Evolutionary conservation across 352 stramenopile species (phyloP).

Genomic region (Phytophthora tubulina): DNA sequence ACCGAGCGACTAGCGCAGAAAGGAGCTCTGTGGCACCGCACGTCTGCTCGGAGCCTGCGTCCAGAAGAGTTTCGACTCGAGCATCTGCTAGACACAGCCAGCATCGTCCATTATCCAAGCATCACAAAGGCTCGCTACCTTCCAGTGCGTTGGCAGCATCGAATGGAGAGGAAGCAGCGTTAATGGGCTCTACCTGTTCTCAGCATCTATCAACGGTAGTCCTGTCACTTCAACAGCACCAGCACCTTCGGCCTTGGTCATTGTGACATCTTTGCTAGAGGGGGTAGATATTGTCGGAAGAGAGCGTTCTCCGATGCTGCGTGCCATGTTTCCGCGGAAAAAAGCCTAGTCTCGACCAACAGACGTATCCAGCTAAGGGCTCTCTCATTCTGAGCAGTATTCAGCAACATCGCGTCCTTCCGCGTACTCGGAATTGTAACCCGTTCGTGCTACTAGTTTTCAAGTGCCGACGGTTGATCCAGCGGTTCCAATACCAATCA

Average conservation of each 20-base stretch:
- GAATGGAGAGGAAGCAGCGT: no score
- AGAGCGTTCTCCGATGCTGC: not conserved
- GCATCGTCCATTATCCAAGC: not conserved
- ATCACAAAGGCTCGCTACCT: constrained; percentile 11
- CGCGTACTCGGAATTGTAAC: constrained; percentile 1
- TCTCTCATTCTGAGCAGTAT: constrained; percentile 12
- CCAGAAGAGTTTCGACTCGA: no score
- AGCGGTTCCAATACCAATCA: not conserved
- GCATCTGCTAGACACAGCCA: not conserved
- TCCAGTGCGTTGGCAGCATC: constrained; percentile 17
- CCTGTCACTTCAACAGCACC: no score
- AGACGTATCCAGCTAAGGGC: not conserved
- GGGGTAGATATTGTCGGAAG: not conserved
- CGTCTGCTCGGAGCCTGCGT: not conserved
- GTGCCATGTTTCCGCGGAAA: constrained; percentile 15
- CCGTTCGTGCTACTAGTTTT: no score
- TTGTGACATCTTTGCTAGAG: no score
- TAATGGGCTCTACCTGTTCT: no score
- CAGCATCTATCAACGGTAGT: no score
- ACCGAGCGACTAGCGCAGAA: constrained; percentile 2
- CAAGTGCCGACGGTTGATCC: not conserved
- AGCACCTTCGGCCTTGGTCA: no score
- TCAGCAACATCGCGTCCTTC: constrained; percentile 17
- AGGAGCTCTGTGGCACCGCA: constrained; percentile 2
- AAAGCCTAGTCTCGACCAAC: constrained; percentile 14